These are phyloP conservation scores for Pilobolus umbonatus DNA, from an alignment of 192 early-diverging fungal species.

Conservation along the genomic window DNA sequence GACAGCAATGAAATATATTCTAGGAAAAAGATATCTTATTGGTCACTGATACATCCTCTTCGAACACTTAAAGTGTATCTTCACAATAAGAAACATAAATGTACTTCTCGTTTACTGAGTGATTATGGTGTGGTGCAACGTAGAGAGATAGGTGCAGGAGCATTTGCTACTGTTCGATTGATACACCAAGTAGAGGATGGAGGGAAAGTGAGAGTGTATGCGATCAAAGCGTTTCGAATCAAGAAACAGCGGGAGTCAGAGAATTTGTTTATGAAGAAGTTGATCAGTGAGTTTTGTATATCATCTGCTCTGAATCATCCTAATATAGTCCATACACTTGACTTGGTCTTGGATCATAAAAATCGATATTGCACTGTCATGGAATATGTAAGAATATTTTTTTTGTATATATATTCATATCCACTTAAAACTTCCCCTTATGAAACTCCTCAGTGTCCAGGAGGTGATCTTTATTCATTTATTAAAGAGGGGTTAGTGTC, in stretches of 20 bases:
- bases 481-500: slow-evolving; percentile 75
- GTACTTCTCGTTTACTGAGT: not conserved
- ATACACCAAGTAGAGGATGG: slow-evolving; percentile 6
- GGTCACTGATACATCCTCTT: not conserved
- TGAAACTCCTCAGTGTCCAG: slow-evolving; percentile 72
- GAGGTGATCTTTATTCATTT: slow-evolving; percentile 83
- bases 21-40: too few relatives aligned
- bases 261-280: slow-evolving; percentile 93
- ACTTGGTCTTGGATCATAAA: slow-evolving; percentile 90
- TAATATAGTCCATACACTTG: slow-evolving; percentile 90
- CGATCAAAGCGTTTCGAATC: slow-evolving; percentile 88
- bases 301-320: slow-evolving; percentile 75
- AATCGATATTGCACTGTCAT: slow-evolving; percentile 78
- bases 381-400: slow-evolving; percentile 51
- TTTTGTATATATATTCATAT: not conserved
- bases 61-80: not conserved
- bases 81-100: not conserved
- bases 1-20: too few relatives aligned
- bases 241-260: slow-evolving; percentile 80
- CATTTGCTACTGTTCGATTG: slow-evolving; percentile 85
- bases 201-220: slow-evolving; percentile 58
- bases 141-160: slow-evolving; percentile 69
- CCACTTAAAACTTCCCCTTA: slow-evolving; percentile 2
- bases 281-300: slow-evolving; percentile 94
- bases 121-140: slow-evolving; percentile 8